phyloP scores from a whole-genome alignment of 1,139 yeast genomes.

The Kurtzmaniella quercitrusa region DNA sequence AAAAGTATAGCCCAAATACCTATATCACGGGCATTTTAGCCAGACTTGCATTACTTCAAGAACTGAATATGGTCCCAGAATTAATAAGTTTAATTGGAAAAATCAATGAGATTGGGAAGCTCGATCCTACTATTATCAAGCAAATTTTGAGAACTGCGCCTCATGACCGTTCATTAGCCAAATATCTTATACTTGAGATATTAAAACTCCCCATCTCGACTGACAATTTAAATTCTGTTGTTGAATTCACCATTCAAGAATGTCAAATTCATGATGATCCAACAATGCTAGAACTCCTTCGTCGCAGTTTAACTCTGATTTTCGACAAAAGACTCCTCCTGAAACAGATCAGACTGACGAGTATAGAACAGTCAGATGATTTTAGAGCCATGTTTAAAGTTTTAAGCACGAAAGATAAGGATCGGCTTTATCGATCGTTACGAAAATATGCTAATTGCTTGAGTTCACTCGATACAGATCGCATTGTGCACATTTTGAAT shows the following conservation, averaged over 20 bases:
- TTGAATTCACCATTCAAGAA: neutral
- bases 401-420: slow-evolving; percentile 15
- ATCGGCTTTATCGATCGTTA: slow-evolving; percentile 23
- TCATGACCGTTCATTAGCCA: neutral
- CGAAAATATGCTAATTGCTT: slow-evolving; percentile 29
- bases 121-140: neutral
- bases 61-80: neutral
- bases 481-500: slow-evolving; percentile 16
- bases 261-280: neutral
- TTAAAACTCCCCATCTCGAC: neutral
- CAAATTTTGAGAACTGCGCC: neutral
- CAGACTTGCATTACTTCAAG: neutral
- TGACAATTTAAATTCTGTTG: neutral
- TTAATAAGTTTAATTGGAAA: neutral
- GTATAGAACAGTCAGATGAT: slow-evolving; percentile 8
- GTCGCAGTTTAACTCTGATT: neutral
- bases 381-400: slow-evolving; percentile 14
- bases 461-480: slow-evolving; percentile 18
- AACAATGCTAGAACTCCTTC: neutral
- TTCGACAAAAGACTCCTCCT: neutral
- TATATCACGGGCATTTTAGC: neutral
- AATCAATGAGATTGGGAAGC: neutral
- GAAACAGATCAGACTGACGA: neutral
- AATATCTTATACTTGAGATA: neutral
- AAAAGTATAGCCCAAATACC: neutral